A percentile compares a stretch with the other conserved stretches of the same genome.
These are phyloP conservation scores for Puya raimondii DNA, from an alignment of 176 grass and related monocot genomes.

Conservation along the genomic window DNA sequence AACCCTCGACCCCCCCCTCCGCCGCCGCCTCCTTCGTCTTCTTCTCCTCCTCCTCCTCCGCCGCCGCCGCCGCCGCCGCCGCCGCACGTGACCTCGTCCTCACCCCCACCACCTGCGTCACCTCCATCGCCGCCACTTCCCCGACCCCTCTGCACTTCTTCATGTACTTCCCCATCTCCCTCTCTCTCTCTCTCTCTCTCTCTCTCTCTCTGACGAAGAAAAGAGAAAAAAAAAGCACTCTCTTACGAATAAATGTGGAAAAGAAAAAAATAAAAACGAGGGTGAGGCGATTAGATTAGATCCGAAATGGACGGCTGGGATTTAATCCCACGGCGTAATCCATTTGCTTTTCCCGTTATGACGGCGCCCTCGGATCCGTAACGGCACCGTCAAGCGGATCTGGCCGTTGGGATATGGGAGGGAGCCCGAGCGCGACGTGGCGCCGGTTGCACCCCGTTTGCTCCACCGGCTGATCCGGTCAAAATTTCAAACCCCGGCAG, in stretches of 20 bases:
- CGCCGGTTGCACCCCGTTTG: not conserved
- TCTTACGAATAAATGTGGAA: too few relatives aligned
- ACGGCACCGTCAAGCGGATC: slow-evolving; percentile 1
- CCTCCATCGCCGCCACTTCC: not conserved
- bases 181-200: not conserved
- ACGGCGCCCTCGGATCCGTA: not conserved
- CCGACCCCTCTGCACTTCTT: slow-evolving; percentile 15
- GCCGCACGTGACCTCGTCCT: slow-evolving; percentile 15
- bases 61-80: slow-evolving; percentile 9
- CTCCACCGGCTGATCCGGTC: not conserved
- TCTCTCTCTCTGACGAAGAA: not conserved
- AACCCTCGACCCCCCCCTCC: not conserved
- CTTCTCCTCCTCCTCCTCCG: slow-evolving; percentile 4
- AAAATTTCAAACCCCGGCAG: not conserved
- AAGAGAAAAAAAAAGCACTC: not conserved
- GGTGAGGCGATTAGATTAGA: not conserved
- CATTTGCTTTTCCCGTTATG: not conserved
- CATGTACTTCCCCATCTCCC: slow-evolving; percentile 15
- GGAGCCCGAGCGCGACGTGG: not conserved
- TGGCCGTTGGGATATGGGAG: slow-evolving; percentile 6
- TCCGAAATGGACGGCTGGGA: not conserved
- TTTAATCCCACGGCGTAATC: not conserved
- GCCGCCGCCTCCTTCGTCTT: not conserved
- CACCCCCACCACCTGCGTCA: not conserved
- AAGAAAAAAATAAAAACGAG: not conserved